Evolutionary conservation across 495 filamentous ascomycete species (phyloP), one percentile per base, ranked within the genome.

Genomic region (Ramalina intermedia): DNA sequence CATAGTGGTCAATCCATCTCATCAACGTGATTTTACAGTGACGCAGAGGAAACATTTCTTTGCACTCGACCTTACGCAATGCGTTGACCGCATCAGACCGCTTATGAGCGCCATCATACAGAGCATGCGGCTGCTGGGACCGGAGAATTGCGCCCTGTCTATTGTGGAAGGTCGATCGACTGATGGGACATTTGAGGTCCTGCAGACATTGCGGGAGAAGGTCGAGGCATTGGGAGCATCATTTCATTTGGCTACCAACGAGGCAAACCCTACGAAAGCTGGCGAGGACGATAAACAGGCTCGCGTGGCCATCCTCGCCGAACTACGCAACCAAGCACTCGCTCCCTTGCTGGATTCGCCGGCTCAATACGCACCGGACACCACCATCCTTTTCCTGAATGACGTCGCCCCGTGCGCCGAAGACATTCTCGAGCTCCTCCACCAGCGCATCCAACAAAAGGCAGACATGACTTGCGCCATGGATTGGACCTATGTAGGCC

Each of bases 381-480:
- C 70, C 7, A 67, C 67, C 1, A 55, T 76, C 12, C 54, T 75
- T 35, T 76, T 75, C 59, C 21, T 72, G 42, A 71, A 74, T 50
- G 71, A 74, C 48, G 64, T 77, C 14, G 63, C 63, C 35, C 44
- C 65, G 17, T 76, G 73, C 54, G 46, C 60, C n/a, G 68, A 75
- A 37, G 73, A 76, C 58, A 67, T 75, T 20, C 65, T 75, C 17
- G 73, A 78, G 54, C 50, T 78, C 0, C 48, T 70, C 1, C 69
- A 71, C 48, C 70, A 75, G 48, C 64, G 63, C 18, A 37, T 24
- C 6, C 47, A 42, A 12, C 72, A 70, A 17, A 49, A 57, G 9
- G 73, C 74, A 13, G 63, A 74, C 57, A 72, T 75, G 69, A 65
- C 63, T 4, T 78, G 73, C 55, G 69, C 62, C 8, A 71, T 78